Base-by-base conservation (phyloP, 2,329 filamentous ascomycete species). In the Paecilomyces sp. region DNA sequence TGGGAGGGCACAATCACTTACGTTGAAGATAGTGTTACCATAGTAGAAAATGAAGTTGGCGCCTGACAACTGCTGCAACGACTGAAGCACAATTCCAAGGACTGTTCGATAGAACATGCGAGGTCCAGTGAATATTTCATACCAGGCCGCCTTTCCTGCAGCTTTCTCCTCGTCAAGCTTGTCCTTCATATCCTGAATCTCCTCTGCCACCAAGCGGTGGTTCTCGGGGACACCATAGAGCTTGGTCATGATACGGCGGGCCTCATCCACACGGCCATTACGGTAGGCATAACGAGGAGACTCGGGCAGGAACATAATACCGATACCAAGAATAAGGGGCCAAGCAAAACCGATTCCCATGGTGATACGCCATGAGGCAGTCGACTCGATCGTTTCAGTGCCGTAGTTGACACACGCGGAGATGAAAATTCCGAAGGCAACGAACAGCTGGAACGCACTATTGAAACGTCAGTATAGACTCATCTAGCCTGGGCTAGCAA, bases 301-400 rank as follows among this genome's bases (percentile, higher is more conserved):
- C 65, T 86, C 84, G 15, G 80, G 81, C 31, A 86, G 76, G 69
- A 84, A 82, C 25, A 82, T 67, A 56, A 85, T 83, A 25, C 83
- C 83, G 34, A 79, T 60, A 55, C 79, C 79, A 68, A 86, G 81
- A 57, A 85, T 79, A 28, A 79, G 70, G 5, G 83, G 79, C 78
- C 81, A 85, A 65, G 84, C 78, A 64, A 84, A 85, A 22, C 82
- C 82, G 55, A 86, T 76, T 6, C 83, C 83, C 77, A 85, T 85
- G 50, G 77, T 75, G 59, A 80, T 78, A 30, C 78, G 72, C 78
- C 78, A 80, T 1, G 76, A 76, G 41, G 71, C 74, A 78, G 70
- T 86, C 52, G 70, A 73, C 11, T 71, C 18, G 54, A 75, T 72
- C 24, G 61, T 64, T 58, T 77, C 72, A 2, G 78, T 80, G 33